Base-by-base conservation (phyloP, 108 stramenopile genomes). In the Fragilaria crotonensis region DNA sequence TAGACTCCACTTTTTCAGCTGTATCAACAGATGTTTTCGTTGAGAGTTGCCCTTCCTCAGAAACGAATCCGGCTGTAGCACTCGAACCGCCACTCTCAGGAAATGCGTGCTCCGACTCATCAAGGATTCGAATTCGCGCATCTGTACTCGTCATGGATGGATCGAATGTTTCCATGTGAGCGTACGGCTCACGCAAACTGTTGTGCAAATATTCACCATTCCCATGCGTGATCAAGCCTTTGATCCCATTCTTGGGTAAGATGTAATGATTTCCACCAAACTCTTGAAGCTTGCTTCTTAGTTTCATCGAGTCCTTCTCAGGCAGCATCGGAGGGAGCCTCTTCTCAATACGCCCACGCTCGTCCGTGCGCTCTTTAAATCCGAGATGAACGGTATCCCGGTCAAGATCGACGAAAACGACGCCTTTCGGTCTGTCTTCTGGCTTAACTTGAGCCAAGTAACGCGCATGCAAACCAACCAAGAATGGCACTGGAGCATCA, bases 401-500 rank as follows among this genome's bases (percentile, higher is more conserved):
- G 65, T 95, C 93, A 21, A 91, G 48, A 71, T 91, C 87, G 1
- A 95, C 87, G 30, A 86, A 78, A 9, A 95, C 76, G 5, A 90
- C 85, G 5, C 71, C 83, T 29, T 31, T 25, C 5, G 93, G 89
- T 44, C 86, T 52, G 26, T 58, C 17, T 21, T 33, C 29, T 5
- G 73, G 59, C 11, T 54, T 48, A 4, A 64, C 64, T 28, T 78
- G 58, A 3, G 20, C 25, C 4, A 94, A 68, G 62, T 89, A 90
- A 20, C 67, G 49, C 14, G 68, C 55, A 56, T 85, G 64, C 41
- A 95, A 45, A 7, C 94, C 94, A 17, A 95, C 78, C 1, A 95
- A 55, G 62, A 88, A 91, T 0, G 94, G 94, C n/a, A 91, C 84
- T 19, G 94, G 94, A 2, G 94, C 94, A 52, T 88, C 90, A 20